A percentile compares a stretch with the other conserved stretches of the same genome.
phyloP scores from a whole-genome alignment of 352 stramenopile species.

The Phytophthora quininea region DNA sequence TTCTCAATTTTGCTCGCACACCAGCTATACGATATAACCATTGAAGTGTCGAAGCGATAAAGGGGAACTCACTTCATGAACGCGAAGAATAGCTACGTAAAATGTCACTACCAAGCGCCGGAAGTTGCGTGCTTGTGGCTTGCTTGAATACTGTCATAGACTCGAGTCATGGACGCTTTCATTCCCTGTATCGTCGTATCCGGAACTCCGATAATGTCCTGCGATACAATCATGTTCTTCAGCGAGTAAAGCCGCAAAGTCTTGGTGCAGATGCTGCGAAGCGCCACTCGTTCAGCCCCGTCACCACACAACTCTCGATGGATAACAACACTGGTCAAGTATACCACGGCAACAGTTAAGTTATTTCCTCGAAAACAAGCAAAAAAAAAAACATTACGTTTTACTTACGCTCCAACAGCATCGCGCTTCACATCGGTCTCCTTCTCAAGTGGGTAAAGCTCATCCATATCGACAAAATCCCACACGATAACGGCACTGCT shows the following conservation, averaged over 20 bases:
- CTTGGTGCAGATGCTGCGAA: conserved; percentile 15
- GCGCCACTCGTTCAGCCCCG: conserved; percentile 14
- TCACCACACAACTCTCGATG: conserved; percentile 20
- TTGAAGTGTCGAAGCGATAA: too few relatives aligned
- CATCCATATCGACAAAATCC: conserved; percentile 17
- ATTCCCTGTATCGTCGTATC: neutral
- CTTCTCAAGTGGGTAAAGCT: conserved; percentile 5
- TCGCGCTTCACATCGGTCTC: conserved; percentile 6
- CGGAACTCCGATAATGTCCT: neutral
- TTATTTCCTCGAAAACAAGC: too few relatives aligned
- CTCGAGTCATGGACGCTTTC: neutral
- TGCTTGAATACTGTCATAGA: neutral
- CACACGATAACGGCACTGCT: conserved; percentile 3
- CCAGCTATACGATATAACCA: too few relatives aligned
- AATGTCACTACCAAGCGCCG: too few relatives aligned
- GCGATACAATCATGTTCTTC: neutral
- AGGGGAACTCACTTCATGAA: too few relatives aligned
- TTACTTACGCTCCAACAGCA: conserved; percentile 6
- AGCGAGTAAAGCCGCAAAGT: neutral
- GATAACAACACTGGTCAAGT: conserved; percentile 1
- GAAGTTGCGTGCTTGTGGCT: neutral
- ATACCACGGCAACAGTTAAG: too few relatives aligned
- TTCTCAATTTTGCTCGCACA: too few relatives aligned
- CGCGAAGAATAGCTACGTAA: too few relatives aligned
- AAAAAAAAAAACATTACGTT: too few relatives aligned